Base-by-base conservation (phyloP, 805 yeast genomes). In the Saccharomycopsis fermentans region DNA sequence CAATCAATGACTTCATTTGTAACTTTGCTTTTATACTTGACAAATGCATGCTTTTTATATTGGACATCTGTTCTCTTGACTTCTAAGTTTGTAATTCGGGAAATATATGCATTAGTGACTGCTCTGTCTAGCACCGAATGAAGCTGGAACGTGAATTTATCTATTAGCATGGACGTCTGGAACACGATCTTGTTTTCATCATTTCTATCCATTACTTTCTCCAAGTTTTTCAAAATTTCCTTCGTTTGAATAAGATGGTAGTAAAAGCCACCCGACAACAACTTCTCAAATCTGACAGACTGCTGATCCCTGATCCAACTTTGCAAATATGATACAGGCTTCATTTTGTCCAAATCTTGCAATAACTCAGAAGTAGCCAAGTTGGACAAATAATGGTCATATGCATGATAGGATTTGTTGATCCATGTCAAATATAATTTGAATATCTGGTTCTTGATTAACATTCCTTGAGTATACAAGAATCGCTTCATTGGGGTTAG, bases 241-340 rank as follows among this genome's bases (percentile, higher is more conserved):
- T 59, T 59, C n/a, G 60, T 57, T 40, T 59, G 62, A 37, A 59
- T 59, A 17, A 59, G 40, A 40, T 57, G 59, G 27, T 59, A 59
- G 35, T 57, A 59, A 37, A 59, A 59, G 19, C 52, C 60, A 21
- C 62, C 62, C 6, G 55, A 50, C 9, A 59, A 24, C 16, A 55
- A 40, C 52, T 59, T 56, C 27, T 59, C 62, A 26, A 59, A 51
- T 37, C 55, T 56, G 14, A 55, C 56, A 27, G 59, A 56, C 19
- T 59, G 55, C 32, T 59, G 62, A 27, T 36, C 37, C 19, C 43
- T 54, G 12, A 59, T 51, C 62, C 62, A 59, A 36, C 37, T 47
- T 26, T 54, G 62, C 9, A 59, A 55, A 52, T 57, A 39, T 12
- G 58, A 52, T 8, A 54, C 55, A 19, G 35, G 43, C 35, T 54